Base-by-base conservation (phyloP, 2,329 filamentous ascomycete genomes). In the Ascochyta koolunga region DNA sequence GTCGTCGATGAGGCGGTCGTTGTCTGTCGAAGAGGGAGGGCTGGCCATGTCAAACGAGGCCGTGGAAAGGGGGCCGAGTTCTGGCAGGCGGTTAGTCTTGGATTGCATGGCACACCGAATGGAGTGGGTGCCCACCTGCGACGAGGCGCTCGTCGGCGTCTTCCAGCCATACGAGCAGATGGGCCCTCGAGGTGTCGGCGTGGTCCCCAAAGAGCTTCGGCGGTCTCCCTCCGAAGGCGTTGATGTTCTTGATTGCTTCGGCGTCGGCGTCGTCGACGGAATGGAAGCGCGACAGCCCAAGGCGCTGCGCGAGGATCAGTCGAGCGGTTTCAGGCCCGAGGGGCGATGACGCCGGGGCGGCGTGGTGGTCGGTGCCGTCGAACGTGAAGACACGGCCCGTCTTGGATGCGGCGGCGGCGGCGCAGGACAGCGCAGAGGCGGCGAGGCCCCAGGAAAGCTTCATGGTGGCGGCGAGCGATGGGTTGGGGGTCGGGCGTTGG, bases 261-360 rank as follows among this genome's bases (percentile, higher is more conserved):
- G 77, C 72, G 42, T 72, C 72, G 24, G 70, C 60, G 54, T 76
- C 60, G 52, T 76, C 71, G 41, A 80, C 66, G 21, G 71, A 66
- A 60, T 83, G 80, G 68, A 77, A 82, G 48, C 77, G 74, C 47
- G 80, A 78, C 29, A 83, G 70, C 16, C 80, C 80, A 22, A 82
- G 74, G 62, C 80, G 71, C 67, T 81, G 78, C 43, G 81, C 80
- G 54, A 83, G 65, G 42, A 83, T 76, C 52, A 83, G 67, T 66
- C 80, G 75, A 60, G 81, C 79, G 33, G 77, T 76, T 49, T 77
- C 73, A 15, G 79, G 75, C 62, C 51, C 65, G 55, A 76, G 59
- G 24, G 65, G 61, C 32, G 70, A 59, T 48, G 54, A 56, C 54
- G 48, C 38, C 21, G 61, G 42, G 39, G 55, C 55, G 51, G 61